Evolutionary conservation across 2,329 filamentous ascomycete genomes (phyloP).

Genomic region (Xylaria sp.): DNA sequence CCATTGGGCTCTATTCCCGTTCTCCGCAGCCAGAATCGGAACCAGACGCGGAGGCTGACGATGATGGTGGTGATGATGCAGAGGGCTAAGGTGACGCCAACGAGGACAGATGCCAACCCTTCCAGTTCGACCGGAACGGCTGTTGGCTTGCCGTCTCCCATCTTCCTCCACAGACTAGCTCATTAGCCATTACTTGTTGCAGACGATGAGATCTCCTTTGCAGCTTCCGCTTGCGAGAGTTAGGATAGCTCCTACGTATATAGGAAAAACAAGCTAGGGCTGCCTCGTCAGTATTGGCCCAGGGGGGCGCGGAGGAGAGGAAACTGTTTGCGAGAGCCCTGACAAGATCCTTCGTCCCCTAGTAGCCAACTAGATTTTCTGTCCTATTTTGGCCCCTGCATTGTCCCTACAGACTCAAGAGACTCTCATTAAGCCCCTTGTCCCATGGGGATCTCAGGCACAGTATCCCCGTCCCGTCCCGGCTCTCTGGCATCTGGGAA

Average conservation of each 20-base stretch:
- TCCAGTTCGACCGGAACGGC: neutral
- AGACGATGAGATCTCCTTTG: neutral
- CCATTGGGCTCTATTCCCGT: slow-evolving; percentile 3
- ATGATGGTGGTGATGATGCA: slow-evolving; percentile 4
- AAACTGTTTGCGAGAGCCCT: too few relatives aligned
- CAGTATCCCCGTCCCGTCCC: neutral
- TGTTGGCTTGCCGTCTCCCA: neutral
- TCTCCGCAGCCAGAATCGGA: slow-evolving; percentile 5
- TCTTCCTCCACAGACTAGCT: neutral
- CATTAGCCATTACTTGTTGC: neutral
- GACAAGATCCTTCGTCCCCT: too few relatives aligned
- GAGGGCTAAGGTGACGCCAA: slow-evolving; percentile 5
- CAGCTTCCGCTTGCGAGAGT: too few relatives aligned
- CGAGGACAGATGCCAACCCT: neutral
- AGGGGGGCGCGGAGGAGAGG: too few relatives aligned
- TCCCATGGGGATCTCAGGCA: neutral
- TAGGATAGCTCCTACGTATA: too few relatives aligned
- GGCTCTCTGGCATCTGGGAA: neutral
- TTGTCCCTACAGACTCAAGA: neutral
- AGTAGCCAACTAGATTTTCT: neutral
- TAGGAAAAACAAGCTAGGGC: too few relatives aligned
- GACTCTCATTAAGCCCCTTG: neutral
- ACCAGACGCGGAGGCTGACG: slow-evolving; percentile 8
- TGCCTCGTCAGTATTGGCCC: too few relatives aligned
- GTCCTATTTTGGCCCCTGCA: neutral